Conservation (phyloP, 805 yeast genomes). For the Spathaspora hagerdaliae region DNA sequence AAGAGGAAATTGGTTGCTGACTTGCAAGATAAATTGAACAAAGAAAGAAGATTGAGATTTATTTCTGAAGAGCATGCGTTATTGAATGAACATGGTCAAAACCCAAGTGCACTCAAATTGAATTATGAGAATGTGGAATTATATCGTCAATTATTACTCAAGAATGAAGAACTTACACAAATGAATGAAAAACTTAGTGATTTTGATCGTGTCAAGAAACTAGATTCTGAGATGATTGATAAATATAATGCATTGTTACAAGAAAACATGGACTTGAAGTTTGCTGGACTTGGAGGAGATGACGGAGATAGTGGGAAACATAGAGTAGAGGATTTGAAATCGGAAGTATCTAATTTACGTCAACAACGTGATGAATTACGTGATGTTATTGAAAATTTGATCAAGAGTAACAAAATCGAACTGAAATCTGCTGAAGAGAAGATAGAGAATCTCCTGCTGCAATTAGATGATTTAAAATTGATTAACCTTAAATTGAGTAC, state of each 20-base stretch:
- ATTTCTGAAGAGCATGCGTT: slow-evolving; percentile 70
- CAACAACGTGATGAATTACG: slow-evolving; percentile 39
- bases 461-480: slow-evolving; percentile 23
- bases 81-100: slow-evolving; percentile 47
- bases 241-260: slow-evolving; percentile 36
- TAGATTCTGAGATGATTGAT: slow-evolving; percentile 32
- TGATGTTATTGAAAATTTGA: slow-evolving; percentile 35
- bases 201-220: slow-evolving; percentile 14
- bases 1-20: slow-evolving; percentile 37
- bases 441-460: slow-evolving; percentile 26
- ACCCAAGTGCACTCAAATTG: slow-evolving; percentile 53
- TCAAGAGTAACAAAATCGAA: slow-evolving; percentile 32
- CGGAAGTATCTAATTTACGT: slow-evolving; percentile 6
- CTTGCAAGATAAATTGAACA: slow-evolving; percentile 53
- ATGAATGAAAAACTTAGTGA: slow-evolving; percentile 44
- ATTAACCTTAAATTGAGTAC: slow-evolving; percentile 33
- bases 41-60: slow-evolving; percentile 62
- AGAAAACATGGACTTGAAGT: slow-evolving; percentile 41
- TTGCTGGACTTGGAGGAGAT: slow-evolving; percentile 1
- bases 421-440: slow-evolving; percentile 33
- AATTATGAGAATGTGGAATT: slow-evolving; percentile 54
- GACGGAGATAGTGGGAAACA: background rate
- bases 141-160: slow-evolving; percentile 41
- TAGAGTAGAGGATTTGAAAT: background rate
- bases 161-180: slow-evolving; percentile 46